phyloP scores from a whole-genome alignment of 83 land plant genomes.

The Isoetes engelmannii region DNA sequence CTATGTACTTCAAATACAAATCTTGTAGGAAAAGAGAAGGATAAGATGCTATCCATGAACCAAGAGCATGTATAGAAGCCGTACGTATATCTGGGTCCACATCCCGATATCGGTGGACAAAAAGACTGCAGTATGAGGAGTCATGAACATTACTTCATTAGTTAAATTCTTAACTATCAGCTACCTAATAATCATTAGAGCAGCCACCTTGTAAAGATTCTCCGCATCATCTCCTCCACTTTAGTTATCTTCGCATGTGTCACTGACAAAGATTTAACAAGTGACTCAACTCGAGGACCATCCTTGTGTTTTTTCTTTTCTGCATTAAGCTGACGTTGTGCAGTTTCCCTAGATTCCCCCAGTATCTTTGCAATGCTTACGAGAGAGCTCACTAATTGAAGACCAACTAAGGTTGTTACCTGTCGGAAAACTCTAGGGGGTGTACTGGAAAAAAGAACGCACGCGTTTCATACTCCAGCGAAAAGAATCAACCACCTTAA shows the following conservation, averaged over 20 bases:
- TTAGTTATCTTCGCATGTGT: constrained; percentile 69
- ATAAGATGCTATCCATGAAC: constrained; percentile 81
- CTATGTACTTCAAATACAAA: constrained; percentile 84
- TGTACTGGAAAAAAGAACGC: constrained; percentile 44
- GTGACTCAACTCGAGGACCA: constrained; percentile 83
- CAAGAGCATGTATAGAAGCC: constrained; percentile 77
- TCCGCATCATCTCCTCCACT: constrained; percentile 87
- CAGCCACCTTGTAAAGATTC: constrained; percentile 69
- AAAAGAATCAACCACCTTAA: neutral
- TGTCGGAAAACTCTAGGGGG: constrained; percentile 92
- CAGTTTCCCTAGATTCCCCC: constrained; percentile 75
- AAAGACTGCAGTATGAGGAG: constrained; percentile 46
- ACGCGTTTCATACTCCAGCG: neutral
- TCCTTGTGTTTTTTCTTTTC: constrained; percentile 82
- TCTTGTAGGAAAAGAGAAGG: constrained; percentile 92
- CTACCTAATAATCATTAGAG: neutral
- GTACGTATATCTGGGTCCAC: constrained; percentile 78
- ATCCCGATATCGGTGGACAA: constrained; percentile 93
- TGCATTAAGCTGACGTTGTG: constrained; percentile 91
- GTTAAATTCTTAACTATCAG: neutral
- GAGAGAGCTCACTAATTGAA: constrained; percentile 88
- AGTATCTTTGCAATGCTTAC: constrained; percentile 81
- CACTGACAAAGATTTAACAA: constrained; percentile 56
- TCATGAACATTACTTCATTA: neutral
- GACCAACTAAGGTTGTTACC: constrained; percentile 72